Evolutionary conservation across 306 rosid genomes (phyloP).

Genomic region (Ceratonia siliqua): DNA sequence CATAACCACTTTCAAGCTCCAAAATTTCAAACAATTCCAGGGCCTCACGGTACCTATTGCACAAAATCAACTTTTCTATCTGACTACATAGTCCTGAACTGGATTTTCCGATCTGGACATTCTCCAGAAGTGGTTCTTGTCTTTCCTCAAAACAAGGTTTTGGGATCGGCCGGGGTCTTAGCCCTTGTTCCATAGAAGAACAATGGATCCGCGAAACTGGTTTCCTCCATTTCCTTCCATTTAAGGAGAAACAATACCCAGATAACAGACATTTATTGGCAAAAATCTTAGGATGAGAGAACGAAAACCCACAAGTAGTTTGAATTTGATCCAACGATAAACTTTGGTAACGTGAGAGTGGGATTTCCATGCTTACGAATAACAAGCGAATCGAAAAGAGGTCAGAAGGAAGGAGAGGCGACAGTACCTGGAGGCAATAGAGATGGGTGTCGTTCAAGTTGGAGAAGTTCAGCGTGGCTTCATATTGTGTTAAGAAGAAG

Average conservation of each 20-base stretch:
- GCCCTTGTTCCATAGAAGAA: conserved; percentile 53
- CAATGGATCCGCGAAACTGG: conserved; percentile 46
- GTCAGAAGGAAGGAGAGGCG: not conserved
- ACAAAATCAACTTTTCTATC: conserved; percentile 75
- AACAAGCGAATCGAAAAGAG: conserved; percentile 10
- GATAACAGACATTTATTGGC: conserved; percentile 29
- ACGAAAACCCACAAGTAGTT: conserved; percentile 18
- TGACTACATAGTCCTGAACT: conserved; percentile 55
- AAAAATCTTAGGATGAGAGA: conserved; percentile 28
- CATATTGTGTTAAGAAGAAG: conserved; percentile 15
- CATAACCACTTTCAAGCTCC: conserved; percentile 59
- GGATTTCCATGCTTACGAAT: conserved; percentile 53
- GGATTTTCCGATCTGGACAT: conserved; percentile 40
- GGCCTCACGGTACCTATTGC: conserved; percentile 57
- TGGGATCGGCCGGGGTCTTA: conserved; percentile 52
- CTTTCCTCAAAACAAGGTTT: conserved; percentile 36
- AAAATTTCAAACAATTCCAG: conserved; percentile 81
- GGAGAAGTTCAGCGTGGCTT: not conserved
- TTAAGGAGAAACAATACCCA: conserved; percentile 37
- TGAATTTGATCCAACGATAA: conserved; percentile 35
- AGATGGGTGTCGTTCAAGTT: not conserved
- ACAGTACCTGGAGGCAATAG: conserved; percentile 22
- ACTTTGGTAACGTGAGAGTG: conserved; percentile 50
- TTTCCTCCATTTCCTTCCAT: conserved; percentile 38
- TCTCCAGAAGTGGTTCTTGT: conserved; percentile 31